phyloP scores from a whole-genome alignment of 2,329 filamentous ascomycete species.

The Metarhizium sp. region DNA sequence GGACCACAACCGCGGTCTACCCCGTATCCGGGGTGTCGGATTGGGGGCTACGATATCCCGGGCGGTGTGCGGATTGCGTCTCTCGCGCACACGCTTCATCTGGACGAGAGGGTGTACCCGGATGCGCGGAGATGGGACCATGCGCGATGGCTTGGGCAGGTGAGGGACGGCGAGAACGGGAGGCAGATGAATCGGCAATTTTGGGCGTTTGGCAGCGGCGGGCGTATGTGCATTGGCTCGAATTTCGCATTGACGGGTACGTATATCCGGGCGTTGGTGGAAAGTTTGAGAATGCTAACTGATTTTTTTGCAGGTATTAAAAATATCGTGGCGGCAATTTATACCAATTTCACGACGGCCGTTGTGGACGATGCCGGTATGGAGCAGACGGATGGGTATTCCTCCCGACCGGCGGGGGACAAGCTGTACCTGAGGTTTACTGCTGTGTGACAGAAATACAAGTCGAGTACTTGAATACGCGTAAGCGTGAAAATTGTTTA shows the following conservation, averaged over 20 bases:
- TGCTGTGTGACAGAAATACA: neutral
- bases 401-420: neutral
- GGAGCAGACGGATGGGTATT: slow-evolving; percentile 4
- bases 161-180: slow-evolving; percentile 22
- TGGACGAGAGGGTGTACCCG: slow-evolving; percentile 38
- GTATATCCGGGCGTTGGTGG: slow-evolving; percentile 9
- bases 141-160: slow-evolving; percentile 37
- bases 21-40: slow-evolving; percentile 31
- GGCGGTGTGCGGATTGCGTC: slow-evolving; percentile 42
- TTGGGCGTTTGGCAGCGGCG: slow-evolving; percentile 60
- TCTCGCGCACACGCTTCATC: slow-evolving; percentile 45
- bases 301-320: neutral
- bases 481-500: too few species aligned
- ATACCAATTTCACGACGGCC: neutral
- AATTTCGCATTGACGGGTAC: slow-evolving; percentile 54
- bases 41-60: slow-evolving; percentile 34
- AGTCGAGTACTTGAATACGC: neutral
- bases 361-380: neutral
- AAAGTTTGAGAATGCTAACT: neutral
- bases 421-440: neutral
- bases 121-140: slow-evolving; percentile 40
- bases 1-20: slow-evolving; percentile 43
- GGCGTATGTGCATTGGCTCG: slow-evolving; percentile 58
- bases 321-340: neutral
- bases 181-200: slow-evolving; percentile 44